These are phyloP conservation scores for Aureobasidium pullulans DNA, from an alignment of 2,329 filamentous ascomycete genomes.

Conservation along the genomic window DNA sequence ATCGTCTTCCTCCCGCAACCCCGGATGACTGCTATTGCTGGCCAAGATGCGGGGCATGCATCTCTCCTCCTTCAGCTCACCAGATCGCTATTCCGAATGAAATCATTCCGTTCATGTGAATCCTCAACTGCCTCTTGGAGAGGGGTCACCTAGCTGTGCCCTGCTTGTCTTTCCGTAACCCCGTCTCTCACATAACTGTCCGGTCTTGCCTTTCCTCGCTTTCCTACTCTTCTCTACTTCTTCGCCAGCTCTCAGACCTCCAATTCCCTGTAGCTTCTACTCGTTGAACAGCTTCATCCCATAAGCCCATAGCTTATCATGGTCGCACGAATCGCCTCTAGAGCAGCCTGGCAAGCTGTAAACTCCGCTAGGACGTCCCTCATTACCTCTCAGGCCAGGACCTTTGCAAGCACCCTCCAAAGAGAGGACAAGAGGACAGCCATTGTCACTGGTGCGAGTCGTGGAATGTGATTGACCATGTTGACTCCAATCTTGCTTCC, in stretches of 20 bases:
- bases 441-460: slow-evolving; percentile 29
- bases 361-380: background rate
- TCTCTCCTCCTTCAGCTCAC: background rate
- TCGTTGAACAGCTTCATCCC: background rate
- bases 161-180: background rate
- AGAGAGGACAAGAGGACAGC: slow-evolving; percentile 19
- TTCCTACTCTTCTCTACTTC: background rate
- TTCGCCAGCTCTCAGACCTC: background rate
- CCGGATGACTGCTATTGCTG: background rate
- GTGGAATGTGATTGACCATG: slow-evolving; percentile 24
- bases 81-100: background rate
- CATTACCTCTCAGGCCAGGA: background rate
- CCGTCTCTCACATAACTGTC: background rate
- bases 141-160: background rate
- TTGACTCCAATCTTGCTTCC: background rate
- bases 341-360: background rate
- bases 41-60: slow-evolving; percentile 11
- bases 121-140: background rate
- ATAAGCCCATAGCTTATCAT: background rate
- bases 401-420: slow-evolving; percentile 7
- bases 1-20: background rate
- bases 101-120: background rate
- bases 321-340: background rate
- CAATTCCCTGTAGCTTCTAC: background rate
- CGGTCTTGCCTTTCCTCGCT: background rate